Evolutionary conservation across 495 filamentous ascomycete species (phyloP).

Genomic region (Friedmanniomyces simplex): DNA sequence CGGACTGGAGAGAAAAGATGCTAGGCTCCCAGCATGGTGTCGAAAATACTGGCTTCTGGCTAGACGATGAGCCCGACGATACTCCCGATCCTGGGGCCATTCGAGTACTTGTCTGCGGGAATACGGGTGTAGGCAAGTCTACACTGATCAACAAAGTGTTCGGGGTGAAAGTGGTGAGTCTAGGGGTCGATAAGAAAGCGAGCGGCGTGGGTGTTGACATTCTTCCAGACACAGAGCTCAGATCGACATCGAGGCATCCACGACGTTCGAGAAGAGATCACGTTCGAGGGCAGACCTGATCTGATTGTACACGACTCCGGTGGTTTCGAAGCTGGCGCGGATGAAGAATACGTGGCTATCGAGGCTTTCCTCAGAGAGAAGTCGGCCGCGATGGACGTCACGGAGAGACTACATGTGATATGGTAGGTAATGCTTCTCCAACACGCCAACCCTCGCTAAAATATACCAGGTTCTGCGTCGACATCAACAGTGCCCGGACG

Average conservation of each 20-base stretch:
- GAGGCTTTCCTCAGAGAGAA: conserved; percentile 23
- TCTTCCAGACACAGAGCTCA: conserved; percentile 7
- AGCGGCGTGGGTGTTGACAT: not conserved
- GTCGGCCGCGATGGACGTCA: conserved; percentile 12
- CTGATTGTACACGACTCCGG: conserved; percentile 27
- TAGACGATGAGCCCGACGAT: conserved; percentile 4
- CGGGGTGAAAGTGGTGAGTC: conserved; percentile 23
- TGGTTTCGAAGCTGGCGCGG: conserved; percentile 26
- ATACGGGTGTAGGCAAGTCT: conserved; percentile 32
- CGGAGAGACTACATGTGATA: conserved; percentile 22
- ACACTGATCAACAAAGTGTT: conserved; percentile 33
- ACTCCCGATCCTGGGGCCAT: conserved; percentile 15
- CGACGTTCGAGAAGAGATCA: conserved; percentile 20
- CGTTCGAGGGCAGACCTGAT: conserved; percentile 19
- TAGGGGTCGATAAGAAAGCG: not conserved
- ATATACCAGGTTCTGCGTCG: conserved; percentile 24
- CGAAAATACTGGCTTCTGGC: conserved; percentile 13
- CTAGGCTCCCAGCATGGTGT: conserved; percentile 6
- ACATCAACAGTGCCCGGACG: conserved; percentile 24
- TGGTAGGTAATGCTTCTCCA: conserved; percentile 11
- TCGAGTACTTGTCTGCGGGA: conserved; percentile 30
- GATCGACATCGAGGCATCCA: conserved; percentile 18
- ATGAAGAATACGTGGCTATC: conserved; percentile 16
- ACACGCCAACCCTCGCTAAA: too few species aligned
- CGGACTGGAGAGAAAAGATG: conserved; percentile 16